Percentiles rank a stretch among this genome's conserved stretches.
phyloP scores from a whole-genome alignment of 139 green algal genomes.

The Desmodesmus armatus region DNA sequence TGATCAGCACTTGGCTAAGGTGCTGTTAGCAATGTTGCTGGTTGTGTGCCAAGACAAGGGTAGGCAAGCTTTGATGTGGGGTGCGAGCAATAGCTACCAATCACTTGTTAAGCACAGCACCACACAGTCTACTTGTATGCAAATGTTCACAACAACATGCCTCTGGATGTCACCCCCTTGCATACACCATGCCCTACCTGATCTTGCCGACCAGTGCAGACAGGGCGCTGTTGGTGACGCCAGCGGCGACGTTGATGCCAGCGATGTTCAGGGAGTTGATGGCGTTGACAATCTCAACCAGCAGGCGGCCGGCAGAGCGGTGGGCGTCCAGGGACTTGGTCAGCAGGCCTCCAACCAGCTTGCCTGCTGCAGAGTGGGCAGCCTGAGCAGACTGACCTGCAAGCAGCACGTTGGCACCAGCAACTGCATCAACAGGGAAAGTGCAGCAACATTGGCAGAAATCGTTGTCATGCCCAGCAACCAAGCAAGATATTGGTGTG shows the following conservation, averaged over 20 bases:
- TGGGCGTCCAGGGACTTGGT: no score
- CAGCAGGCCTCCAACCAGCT: background rate
- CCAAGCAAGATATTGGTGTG: no score
- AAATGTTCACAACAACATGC: no score
- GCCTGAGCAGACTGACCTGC: conserved; percentile 21
- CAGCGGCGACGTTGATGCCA: conserved; percentile 24
- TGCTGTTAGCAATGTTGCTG: background rate
- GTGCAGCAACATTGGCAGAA: no score
- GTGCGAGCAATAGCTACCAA: no score
- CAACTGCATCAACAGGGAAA: no score
- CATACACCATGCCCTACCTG: conserved; percentile 16
- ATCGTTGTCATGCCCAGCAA: no score
- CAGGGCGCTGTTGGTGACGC: conserved; percentile 1
- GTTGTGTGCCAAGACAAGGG: background rate
- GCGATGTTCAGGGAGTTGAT: conserved; percentile 41
- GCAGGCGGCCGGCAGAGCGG: background rate
- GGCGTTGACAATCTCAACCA: conserved; percentile 20
- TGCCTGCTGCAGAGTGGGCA: conserved; percentile 6
- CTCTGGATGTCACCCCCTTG: no score
- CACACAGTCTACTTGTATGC: no score
- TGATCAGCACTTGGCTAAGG: background rate
- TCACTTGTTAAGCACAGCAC: no score
- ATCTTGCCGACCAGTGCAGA: background rate
- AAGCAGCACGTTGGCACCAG: conserved; percentile 17
- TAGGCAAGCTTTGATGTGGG: background rate